These are phyloP conservation scores for Leucosporidium scottii DNA, from an alignment of 768 basidiomycete genomes.

Conservation along the genomic window DNA sequence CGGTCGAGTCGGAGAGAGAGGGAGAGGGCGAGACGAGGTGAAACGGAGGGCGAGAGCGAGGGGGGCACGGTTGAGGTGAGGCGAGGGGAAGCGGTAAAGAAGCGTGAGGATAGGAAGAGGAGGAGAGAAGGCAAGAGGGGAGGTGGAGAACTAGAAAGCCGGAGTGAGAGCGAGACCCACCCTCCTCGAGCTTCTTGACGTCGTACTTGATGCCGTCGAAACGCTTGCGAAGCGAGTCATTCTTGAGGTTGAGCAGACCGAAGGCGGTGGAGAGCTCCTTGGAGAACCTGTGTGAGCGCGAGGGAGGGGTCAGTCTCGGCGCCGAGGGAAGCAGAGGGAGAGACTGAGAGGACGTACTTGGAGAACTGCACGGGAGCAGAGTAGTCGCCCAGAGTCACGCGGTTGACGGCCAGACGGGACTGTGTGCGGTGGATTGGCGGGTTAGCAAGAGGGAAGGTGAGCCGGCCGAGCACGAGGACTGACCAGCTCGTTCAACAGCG, in stretches of 20 bases:
- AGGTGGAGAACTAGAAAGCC: too few species aligned
- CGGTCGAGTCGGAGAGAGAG: too few species aligned
- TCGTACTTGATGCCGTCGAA: slow-evolving; percentile 48
- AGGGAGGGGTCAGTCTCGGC: not conserved
- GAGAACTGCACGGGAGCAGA: slow-evolving; percentile 43
- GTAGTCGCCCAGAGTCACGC: slow-evolving; percentile 45
- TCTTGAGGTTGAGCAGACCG: slow-evolving; percentile 44
- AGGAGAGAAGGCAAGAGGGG: too few species aligned
- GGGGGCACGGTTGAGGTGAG: not conserved
- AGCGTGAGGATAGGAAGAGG: too few species aligned
- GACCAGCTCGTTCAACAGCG: slow-evolving; percentile 44
- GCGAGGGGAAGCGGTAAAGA: too few species aligned
- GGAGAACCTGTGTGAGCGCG: slow-evolving; percentile 39
- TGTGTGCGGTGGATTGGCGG: not conserved
- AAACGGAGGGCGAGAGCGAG: too few species aligned
- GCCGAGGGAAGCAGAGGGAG: too few species aligned
- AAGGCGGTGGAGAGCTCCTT: slow-evolving; percentile 44
- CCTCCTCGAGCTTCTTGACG: slow-evolving; percentile 45
- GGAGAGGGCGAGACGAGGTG: too few species aligned
- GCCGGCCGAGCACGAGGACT: slow-evolving; percentile 5
- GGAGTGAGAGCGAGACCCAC: slow-evolving; percentile 11
- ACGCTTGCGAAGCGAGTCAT: slow-evolving; percentile 44
- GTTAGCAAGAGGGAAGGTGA: not conserved
- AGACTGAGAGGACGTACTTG: slow-evolving; percentile 1
- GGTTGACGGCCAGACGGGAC: slow-evolving; percentile 36